These are phyloP conservation scores for Hygrocybe coccinea DNA, from an alignment of 768 basidiomycete species.

Conservation along the genomic window DNA sequence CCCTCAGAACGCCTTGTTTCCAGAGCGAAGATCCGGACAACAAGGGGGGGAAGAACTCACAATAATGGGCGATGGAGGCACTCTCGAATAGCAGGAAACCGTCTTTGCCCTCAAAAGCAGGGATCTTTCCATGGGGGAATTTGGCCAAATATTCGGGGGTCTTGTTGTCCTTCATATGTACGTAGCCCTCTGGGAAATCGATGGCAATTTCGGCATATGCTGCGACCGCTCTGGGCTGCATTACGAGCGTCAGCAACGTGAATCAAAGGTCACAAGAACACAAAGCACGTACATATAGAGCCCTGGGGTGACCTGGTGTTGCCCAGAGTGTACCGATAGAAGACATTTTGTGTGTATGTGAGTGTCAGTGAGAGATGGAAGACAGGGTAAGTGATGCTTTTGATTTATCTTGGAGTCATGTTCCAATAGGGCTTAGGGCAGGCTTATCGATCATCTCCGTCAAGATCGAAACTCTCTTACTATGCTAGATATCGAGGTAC, in stretches of 20 bases:
- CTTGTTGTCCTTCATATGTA: slow-evolving; percentile 62
- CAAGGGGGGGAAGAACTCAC: slow-evolving; percentile 51
- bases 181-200: slow-evolving; percentile 49
- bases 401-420: neutral
- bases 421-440: slow-evolving; percentile 5
- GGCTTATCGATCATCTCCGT: slow-evolving; percentile 6
- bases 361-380: slow-evolving; percentile 42
- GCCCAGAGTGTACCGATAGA: neutral
- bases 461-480: neutral
- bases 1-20: neutral
- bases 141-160: slow-evolving; percentile 65
- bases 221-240: slow-evolving; percentile 51
- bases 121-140: slow-evolving; percentile 81
- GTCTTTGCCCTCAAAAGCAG: slow-evolving; percentile 70
- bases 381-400: slow-evolving; percentile 21
- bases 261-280: no score
- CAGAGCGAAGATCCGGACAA: slow-evolving; percentile 11
- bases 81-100: slow-evolving; percentile 79
- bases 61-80: slow-evolving; percentile 76
- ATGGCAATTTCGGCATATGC: slow-evolving; percentile 57
- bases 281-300: neutral
- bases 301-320: no score
- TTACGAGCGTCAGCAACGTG: neutral
- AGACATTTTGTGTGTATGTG: neutral
- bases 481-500: no score